phyloP scores from a whole-genome alignment of 768 basidiomycete genomes.

The Tricholoma terreum region DNA sequence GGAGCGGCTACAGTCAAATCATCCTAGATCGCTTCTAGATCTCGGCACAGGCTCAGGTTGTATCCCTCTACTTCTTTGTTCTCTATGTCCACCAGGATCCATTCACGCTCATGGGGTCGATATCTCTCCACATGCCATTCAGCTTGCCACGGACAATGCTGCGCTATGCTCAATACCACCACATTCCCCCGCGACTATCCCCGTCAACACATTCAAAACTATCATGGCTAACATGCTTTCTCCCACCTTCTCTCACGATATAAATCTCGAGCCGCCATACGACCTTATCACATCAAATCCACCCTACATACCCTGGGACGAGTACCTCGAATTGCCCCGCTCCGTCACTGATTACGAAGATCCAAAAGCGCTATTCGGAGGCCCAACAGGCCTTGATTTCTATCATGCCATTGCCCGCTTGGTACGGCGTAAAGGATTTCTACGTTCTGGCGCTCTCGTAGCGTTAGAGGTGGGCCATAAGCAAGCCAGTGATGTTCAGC shows the following conservation, averaged over 20 bases:
- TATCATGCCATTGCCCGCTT: conserved; percentile 70
- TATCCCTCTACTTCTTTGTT: conserved; percentile 82
- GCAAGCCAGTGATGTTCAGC: conserved; percentile 63
- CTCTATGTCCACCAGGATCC: conserved; percentile 55
- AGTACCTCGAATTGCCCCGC: conserved; percentile 60
- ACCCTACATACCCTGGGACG: conserved; percentile 73
- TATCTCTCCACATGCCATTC: conserved; percentile 57
- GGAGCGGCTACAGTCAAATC: conserved; percentile 31
- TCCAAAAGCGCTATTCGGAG: conserved; percentile 76
- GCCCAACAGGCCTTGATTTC: conserved; percentile 57
- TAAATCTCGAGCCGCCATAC: conserved; percentile 47
- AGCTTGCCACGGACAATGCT: conserved; percentile 50
- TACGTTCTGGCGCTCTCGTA: conserved; percentile 51
- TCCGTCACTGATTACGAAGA: conserved; percentile 82
- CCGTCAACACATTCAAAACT: conserved; percentile 38
- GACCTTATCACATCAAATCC: conserved; percentile 84
- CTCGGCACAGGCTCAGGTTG: conserved; percentile 93
- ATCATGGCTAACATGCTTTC: conserved; percentile 42
- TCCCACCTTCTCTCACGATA: conserved; percentile 37
- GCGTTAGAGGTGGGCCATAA: conserved; percentile 79
- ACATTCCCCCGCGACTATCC: conserved; percentile 16
- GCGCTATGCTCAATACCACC: conserved; percentile 35
- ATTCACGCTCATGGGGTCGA: conserved; percentile 64
- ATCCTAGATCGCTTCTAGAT: conserved; percentile 61
- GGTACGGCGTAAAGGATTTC: conserved; percentile 47